Evolutionary conservation across 2,329 filamentous ascomycete species (phyloP).

Genomic region (Teratosphaeria epicoccoides): DNA sequence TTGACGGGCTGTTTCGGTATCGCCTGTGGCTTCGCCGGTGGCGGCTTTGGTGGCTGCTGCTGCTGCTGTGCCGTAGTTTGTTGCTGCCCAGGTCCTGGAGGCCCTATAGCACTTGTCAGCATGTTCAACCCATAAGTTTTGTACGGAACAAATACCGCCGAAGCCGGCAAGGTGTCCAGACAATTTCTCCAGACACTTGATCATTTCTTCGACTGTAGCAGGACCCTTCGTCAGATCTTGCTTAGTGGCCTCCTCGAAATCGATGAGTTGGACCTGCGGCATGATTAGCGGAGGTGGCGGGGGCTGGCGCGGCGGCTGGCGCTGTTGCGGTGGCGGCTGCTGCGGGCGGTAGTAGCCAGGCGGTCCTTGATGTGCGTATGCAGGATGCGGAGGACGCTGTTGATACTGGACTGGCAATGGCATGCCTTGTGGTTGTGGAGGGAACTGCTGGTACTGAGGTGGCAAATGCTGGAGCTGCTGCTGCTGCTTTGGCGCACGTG

Average conservation of each 20-base stretch:
- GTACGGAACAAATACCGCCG: conserved; percentile 15
- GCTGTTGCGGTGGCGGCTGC: neutral
- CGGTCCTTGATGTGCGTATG: neutral
- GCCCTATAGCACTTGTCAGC: neutral
- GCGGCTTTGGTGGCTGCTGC: conserved; percentile 6
- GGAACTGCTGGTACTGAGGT: conserved; percentile 3
- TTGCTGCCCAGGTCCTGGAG: neutral
- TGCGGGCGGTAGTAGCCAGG: neutral
- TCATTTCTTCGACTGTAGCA: conserved; percentile 16
- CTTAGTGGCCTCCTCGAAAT: conserved; percentile 13
- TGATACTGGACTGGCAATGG: conserved; percentile 7
- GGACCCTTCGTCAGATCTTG: conserved; percentile 8
- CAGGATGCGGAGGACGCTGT: neutral
- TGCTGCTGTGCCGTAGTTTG: neutral
- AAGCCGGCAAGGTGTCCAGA: conserved; percentile 19
- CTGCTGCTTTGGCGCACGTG: neutral
- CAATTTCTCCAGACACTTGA: conserved; percentile 16
- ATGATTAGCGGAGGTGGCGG: conserved; percentile 1
- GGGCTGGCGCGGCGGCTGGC: conserved; percentile 1
- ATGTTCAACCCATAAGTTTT: neutral
- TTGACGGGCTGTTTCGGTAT: neutral
- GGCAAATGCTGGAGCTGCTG: conserved; percentile 2
- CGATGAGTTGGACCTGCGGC: conserved; percentile 5
- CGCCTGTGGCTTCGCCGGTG: conserved; percentile 2
- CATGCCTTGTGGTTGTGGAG: conserved; percentile 6